Evolutionary conservation across 169 alveolate species (phyloP).

Genomic region (Amoebophrya sp.): DNA sequence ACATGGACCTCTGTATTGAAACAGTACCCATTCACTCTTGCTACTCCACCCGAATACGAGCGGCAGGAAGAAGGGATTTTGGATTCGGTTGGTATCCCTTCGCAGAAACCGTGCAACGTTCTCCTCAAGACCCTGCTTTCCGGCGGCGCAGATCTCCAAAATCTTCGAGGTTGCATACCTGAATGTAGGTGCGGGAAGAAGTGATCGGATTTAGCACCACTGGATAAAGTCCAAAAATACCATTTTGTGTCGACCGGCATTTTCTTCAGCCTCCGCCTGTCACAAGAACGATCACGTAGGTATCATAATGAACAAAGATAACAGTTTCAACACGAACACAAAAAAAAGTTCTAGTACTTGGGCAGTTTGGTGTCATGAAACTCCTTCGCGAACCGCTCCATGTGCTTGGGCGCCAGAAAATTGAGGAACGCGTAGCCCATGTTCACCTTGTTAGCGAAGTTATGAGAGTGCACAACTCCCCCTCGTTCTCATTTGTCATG

Average conservation of each 20-base stretch:
- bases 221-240: no score
- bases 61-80: neutral
- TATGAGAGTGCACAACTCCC: no score
- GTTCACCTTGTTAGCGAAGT: conserved; percentile 63
- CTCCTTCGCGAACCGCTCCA: conserved; percentile 48
- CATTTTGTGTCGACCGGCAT: no score
- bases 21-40: neutral
- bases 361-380: conserved; percentile 57
- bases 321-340: no score
- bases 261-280: no score
- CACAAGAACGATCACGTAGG: no score
- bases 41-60: neutral
- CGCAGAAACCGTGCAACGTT: conserved; percentile 7
- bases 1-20: no score
- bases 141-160: conserved; percentile 43
- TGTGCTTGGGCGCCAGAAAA: conserved; percentile 52
- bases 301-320: no score
- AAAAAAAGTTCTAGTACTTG: no score
- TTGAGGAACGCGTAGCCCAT: conserved; percentile 76
- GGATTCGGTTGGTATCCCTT: neutral
- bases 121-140: conserved; percentile 44
- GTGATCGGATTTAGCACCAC: no score
- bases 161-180: conserved; percentile 56
- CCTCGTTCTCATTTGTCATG: no score
- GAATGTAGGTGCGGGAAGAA: no score